Evolutionary conservation across 1,139 yeast species (phyloP).

Genomic region (Taphrina deformans): DNA sequence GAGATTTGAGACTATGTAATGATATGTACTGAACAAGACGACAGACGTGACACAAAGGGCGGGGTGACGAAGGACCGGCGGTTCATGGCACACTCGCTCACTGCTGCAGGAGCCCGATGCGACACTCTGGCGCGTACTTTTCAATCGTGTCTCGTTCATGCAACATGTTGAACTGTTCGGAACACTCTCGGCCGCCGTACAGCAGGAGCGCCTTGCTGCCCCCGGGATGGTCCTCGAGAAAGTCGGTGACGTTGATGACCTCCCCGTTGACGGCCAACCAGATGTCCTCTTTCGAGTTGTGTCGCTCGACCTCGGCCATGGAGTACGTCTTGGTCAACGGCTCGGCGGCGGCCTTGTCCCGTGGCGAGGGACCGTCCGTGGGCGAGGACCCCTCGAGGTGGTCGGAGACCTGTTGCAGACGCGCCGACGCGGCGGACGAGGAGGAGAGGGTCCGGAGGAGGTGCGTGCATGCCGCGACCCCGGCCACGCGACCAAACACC

Average conservation of each 20-base stretch:
- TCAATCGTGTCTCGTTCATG: slow-evolving; percentile 59
- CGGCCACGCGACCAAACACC: slow-evolving; percentile 71
- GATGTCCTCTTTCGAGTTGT: slow-evolving; percentile 61
- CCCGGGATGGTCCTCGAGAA: slow-evolving; percentile 57
- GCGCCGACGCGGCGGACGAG: slow-evolving; percentile 26
- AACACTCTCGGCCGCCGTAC: slow-evolving; percentile 62
- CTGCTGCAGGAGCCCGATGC: slow-evolving; percentile 49
- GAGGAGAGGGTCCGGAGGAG: slow-evolving; percentile 11
- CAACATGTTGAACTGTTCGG: slow-evolving; percentile 59
- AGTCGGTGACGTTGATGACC: slow-evolving; percentile 56
- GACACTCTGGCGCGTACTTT: slow-evolving; percentile 53
- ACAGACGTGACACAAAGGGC: background rate
- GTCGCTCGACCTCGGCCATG: slow-evolving; percentile 55
- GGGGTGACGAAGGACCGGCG: too few relatives aligned
- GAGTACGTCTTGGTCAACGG: slow-evolving; percentile 44
- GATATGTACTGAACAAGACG: background rate
- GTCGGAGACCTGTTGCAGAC: slow-evolving; percentile 28
- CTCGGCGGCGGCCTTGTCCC: slow-evolving; percentile 12
- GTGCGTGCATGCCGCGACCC: slow-evolving; percentile 44
- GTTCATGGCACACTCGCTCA: too few relatives aligned
- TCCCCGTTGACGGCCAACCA: slow-evolving; percentile 59
- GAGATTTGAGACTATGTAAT: background rate
- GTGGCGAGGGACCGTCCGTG: slow-evolving; percentile 4
- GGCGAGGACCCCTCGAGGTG: slow-evolving; percentile 12
- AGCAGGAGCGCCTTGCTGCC: slow-evolving; percentile 56